Evolutionary conservation across 2,329 filamentous ascomycete genomes (phyloP).

Genomic region (Fulvia fulva): DNA sequence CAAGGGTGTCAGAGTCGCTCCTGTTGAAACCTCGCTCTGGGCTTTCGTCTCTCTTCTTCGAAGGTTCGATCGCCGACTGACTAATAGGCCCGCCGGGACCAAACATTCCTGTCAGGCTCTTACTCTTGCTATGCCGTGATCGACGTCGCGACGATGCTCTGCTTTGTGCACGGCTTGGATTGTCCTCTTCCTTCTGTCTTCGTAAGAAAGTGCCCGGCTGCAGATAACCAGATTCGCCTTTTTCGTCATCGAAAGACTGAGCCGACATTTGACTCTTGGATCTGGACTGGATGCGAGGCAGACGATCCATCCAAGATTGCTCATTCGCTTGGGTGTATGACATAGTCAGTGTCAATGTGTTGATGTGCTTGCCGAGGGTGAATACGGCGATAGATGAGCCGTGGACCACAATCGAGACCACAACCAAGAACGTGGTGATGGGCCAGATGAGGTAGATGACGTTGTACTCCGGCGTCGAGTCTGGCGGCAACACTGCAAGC

Average conservation of each 20-base stretch:
- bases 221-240: constrained; percentile 46
- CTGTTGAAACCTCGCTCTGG: constrained; percentile 35
- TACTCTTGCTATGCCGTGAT: constrained; percentile 55
- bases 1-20: constrained; percentile 44
- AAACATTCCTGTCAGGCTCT: constrained; percentile 63
- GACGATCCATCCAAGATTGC: constrained; percentile 89
- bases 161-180: constrained; percentile 55
- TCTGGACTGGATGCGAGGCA: constrained; percentile 78
- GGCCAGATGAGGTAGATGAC: constrained; percentile 91
- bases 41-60: constrained; percentile 34
- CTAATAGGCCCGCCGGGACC: constrained; percentile 82
- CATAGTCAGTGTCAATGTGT: constrained; percentile 90
- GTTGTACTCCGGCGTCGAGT: constrained; percentile 58
- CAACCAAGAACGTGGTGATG: constrained; percentile 88
- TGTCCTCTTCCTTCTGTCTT: constrained; percentile 72
- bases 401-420: constrained; percentile 90
- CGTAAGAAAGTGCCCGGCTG: constrained; percentile 61
- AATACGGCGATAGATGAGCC: constrained; percentile 98
- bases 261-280: constrained; percentile 74
- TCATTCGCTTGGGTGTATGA: constrained; percentile 90
- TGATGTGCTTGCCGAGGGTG: constrained; percentile 95
- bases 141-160: constrained; percentile 65
- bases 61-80: constrained; percentile 82
- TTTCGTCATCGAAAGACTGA: constrained; percentile 53
- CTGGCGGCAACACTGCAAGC: constrained; percentile 54